Percentiles rank a stretch among this genome's conserved stretches.
phyloP scores from a whole-genome alignment of 164 flowering plant genomes.

The Annona cherimola region DNA sequence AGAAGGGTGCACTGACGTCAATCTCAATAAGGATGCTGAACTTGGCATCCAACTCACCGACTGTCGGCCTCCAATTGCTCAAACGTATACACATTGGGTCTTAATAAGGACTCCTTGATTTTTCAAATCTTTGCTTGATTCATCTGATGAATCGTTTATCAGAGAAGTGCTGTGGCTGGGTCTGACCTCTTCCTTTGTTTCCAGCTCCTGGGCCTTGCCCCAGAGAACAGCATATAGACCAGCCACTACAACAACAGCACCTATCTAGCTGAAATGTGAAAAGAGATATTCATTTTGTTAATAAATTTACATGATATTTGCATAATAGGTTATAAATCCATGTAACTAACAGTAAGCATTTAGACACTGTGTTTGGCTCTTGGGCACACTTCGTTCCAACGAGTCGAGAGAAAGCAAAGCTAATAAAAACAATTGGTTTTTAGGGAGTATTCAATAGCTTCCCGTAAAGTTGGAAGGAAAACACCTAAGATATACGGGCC shows the following conservation, averaged over 20 bases:
- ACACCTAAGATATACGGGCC: too few relatives aligned
- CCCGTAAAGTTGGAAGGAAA: too few relatives aligned
- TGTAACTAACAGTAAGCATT: not conserved
- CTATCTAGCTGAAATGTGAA: conserved; percentile 35
- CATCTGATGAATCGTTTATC: not conserved
- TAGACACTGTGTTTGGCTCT: not conserved
- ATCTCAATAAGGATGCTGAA: too few relatives aligned
- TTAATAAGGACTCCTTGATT: conserved; percentile 2
- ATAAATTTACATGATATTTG: not conserved
- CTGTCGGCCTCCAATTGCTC: too few relatives aligned
- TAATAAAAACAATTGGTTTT: too few relatives aligned
- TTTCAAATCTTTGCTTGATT: not conserved
- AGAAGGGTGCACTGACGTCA: too few relatives aligned
- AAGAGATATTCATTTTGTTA: not conserved
- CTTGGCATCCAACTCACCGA: too few relatives aligned
- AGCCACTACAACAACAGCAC: conserved; percentile 46
- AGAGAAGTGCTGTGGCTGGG: not conserved
- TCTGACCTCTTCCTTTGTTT: conserved; percentile 10
- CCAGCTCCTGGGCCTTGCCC: conserved; percentile 56
- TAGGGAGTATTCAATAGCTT: too few relatives aligned
- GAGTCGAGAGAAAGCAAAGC: too few relatives aligned
- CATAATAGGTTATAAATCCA: too few relatives aligned
- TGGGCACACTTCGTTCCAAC: not conserved
- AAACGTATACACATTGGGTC: too few relatives aligned
- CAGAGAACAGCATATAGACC: conserved; percentile 65